phyloP scores from a whole-genome alignment of 2,329 filamentous ascomycete species.

The Lecanosticta acicola region DNA sequence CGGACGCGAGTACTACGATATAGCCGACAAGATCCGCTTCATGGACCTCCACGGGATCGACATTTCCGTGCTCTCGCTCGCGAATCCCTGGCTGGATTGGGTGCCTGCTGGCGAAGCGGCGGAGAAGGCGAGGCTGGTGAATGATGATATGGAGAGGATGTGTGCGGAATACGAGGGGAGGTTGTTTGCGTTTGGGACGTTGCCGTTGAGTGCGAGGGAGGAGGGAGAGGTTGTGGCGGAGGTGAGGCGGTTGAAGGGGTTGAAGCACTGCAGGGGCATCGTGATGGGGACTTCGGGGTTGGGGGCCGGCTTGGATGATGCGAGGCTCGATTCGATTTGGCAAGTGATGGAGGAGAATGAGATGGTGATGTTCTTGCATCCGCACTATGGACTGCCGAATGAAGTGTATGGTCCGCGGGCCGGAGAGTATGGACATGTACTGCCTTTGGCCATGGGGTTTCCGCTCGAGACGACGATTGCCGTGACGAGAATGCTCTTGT shows the following conservation, averaged over 20 bases:
- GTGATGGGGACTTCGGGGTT: constrained; percentile 82
- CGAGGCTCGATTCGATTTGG: constrained; percentile 65
- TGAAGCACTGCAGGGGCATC: constrained; percentile 72
- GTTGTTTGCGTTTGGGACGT: constrained; percentile 75
- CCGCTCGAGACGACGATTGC: constrained; percentile 91
- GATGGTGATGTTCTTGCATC: constrained; percentile 76
- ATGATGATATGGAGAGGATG: constrained; percentile 68
- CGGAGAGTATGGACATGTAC: constrained; percentile 76
- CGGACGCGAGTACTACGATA: constrained; percentile 75
- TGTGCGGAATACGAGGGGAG: constrained; percentile 62
- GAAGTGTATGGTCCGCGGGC: constrained; percentile 71
- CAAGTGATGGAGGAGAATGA: constrained; percentile 58
- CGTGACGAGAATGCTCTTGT: constrained; percentile 79
- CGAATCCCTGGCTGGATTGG: constrained; percentile 94
- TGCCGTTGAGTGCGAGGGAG: constrained; percentile 66
- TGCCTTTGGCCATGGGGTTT: constrained; percentile 80
- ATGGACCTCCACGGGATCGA: constrained; percentile 81
- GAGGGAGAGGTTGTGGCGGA: constrained; percentile 56
- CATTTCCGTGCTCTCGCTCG: constrained; percentile 78
- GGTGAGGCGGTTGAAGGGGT: constrained; percentile 55
- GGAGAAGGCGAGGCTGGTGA: constrained; percentile 61
- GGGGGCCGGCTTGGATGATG: constrained; percentile 75
- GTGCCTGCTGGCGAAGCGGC: constrained; percentile 57
- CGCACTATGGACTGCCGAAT: constrained; percentile 81
- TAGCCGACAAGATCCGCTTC: constrained; percentile 73